Evolutionary conservation across 495 filamentous ascomycete genomes (phyloP).

Genomic region (Copromyces sp.): DNA sequence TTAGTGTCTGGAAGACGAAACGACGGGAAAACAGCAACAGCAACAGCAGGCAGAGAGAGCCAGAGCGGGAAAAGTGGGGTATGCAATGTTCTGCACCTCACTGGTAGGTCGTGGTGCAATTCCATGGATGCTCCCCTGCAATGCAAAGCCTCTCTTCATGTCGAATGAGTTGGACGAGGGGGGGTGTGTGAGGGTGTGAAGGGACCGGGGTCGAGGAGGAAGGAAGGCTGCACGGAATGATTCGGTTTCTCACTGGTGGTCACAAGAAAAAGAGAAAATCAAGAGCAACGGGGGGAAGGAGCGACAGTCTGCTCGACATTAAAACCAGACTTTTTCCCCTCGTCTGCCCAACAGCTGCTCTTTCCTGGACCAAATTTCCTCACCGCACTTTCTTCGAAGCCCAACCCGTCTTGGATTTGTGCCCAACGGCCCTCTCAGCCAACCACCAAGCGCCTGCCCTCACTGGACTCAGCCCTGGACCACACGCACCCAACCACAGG

Average conservation of each 20-base stretch:
- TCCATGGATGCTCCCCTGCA: not conserved
- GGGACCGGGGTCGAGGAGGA: not conserved
- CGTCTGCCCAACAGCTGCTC: slow-evolving; percentile 38
- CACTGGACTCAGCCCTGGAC: not conserved
- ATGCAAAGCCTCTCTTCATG: not conserved
- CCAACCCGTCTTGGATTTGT: slow-evolving; percentile 35
- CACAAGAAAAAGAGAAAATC: not conserved
- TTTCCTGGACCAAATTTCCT: slow-evolving; percentile 22
- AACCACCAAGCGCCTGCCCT: not conserved
- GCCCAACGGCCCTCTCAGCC: slow-evolving; percentile 27
- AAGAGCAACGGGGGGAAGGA: slow-evolving; percentile 3
- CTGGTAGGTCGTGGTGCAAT: not conserved
- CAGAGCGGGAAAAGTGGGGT: slow-evolving; percentile 11
- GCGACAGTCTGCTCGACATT: slow-evolving; percentile 20
- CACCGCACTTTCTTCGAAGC: slow-evolving; percentile 26
- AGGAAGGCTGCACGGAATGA: not conserved
- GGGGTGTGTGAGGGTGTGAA: not conserved
- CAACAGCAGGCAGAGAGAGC: not conserved
- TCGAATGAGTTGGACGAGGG: not conserved
- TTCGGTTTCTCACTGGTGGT: not conserved
- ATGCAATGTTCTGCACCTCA: slow-evolving; percentile 1
- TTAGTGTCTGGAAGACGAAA: not conserved
- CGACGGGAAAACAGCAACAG: not conserved
- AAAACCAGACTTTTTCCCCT: slow-evolving; percentile 36
- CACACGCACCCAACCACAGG: not conserved